Base-by-base conservation (phyloP, 768 basidiomycete species). In the Baorangia bicolor region DNA sequence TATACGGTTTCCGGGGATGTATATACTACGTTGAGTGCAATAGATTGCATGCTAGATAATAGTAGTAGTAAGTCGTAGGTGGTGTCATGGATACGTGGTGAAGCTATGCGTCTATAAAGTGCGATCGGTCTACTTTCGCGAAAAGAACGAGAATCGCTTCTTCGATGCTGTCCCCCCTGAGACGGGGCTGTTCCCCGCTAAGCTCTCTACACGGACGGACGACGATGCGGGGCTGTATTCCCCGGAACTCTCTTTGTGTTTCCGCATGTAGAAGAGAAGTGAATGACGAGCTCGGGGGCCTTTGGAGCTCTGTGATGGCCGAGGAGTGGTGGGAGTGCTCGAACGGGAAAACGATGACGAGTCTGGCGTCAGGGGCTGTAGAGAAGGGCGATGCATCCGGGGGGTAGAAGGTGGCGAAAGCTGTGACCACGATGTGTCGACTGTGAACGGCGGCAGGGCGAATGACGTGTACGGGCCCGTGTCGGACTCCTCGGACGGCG, bases 401-500 rank as follows among this genome's bases (percentile, higher is more conserved):
- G 62, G 60, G 25, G 69, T 58, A n/a, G 62, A 66, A 44, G 63
- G 63, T 16, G 55, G 49, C 20, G 60, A 69, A 39, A 57, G 34
- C 20, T 47, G 64, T 14, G 69, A 58, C 57, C 59, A 59, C 18
- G 66, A 58, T 1, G 60, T 33, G 39, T 60, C 60, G 23, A 68
- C 57, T 18, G 71, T 23, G 34, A 68, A 70, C 8, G 66, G 60
- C 18, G 69, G 60, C 9, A 70, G 42, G 34, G 69, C 69, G 14
- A 70, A 70, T 49, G 69, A 70, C 37, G 53, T 71, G 42, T 72
- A 70, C 1, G 69, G 69, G 14, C 69, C 69, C 40, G 60, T 73
- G 43, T 70, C 71, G 43, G 69, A 70, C 57, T 70, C 69, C 64
- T 70, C 69, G 59, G 69, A 70, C 20, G 69, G 69, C n/a, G 23